phyloP scores from a whole-genome alignment of 176 grass and related monocot genomes.

The Paspalum notatum region DNA sequence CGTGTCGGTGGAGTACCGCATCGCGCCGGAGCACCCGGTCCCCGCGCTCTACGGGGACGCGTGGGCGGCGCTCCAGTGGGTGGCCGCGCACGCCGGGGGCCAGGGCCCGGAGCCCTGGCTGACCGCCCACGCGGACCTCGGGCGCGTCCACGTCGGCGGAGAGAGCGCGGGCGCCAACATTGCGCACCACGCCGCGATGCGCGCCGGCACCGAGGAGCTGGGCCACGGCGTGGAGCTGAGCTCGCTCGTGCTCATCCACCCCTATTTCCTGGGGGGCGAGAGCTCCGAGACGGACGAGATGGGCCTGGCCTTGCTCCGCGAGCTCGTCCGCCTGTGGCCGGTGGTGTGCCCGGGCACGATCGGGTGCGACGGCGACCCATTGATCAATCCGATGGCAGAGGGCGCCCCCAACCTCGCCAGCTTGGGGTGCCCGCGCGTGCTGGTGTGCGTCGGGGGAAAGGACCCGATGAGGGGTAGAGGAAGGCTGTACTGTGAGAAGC shows the following conservation, averaged over 20 bases:
- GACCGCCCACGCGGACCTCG: conserved; percentile 58
- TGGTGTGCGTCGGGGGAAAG: conserved; percentile 58
- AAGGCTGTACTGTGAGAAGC: conserved; percentile 51
- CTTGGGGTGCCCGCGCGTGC: conserved; percentile 45
- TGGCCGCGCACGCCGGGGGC: conserved; percentile 49
- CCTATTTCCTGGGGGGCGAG: conserved; percentile 65
- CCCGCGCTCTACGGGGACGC: conserved; percentile 60
- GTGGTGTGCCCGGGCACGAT: conserved; percentile 55
- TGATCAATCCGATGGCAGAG: conserved; percentile 77
- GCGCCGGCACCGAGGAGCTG: conserved; percentile 49
- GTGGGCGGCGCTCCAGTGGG: conserved; percentile 64
- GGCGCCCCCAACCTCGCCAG: conserved; percentile 39
- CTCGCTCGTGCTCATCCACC: conserved; percentile 62
- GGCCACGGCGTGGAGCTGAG: conserved; percentile 43
- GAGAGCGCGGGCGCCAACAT: conserved; percentile 83
- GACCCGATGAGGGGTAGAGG: conserved; percentile 62
- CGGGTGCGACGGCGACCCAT: conserved; percentile 62
- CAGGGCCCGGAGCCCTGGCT: conserved; percentile 56
- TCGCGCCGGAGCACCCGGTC: conserved; percentile 65
- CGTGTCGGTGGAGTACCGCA: conserved; percentile 66
- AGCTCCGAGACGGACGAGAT: conserved; percentile 50
- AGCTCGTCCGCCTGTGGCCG: conserved; percentile 51
- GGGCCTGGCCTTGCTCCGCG: conserved; percentile 31
- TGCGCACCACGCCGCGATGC: conserved; percentile 67
- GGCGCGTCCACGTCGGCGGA: conserved; percentile 61